Evolutionary conservation across 1,139 yeast species (phyloP), one percentile per base, ranked within the genome.

Genomic region (Zygosaccharomyces sapae): DNA sequence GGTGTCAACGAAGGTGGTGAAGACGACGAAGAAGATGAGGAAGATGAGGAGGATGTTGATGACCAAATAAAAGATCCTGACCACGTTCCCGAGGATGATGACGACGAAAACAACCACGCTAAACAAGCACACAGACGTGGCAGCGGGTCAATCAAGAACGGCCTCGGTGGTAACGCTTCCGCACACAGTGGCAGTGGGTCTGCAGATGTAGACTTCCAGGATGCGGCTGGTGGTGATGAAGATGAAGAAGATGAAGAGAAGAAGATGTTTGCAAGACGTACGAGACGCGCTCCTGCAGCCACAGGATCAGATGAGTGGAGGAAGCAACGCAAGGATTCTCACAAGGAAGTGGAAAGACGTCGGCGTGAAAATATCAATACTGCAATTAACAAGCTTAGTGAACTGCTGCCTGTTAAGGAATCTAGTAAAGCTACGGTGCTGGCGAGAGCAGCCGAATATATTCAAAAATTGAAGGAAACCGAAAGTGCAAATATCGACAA

Each of bases 261-360:
- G 36, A 55, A 48, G 43, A 50, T 44, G 38, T 41, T 46, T 16
- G 52, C 44, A 36, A 60, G 59, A 50, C 58, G 67, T 46, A 64
- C 67, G 35, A 59, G 65, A 45, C 62, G 53, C 44, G 55, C 61
- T 18, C 58, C 55, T 31, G 82, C 74, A 58, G 73, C 61, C 60
- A 86, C 81, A 47, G 88, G 88, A 8, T 71, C 87, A 18, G 94
- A 85, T 27, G 96, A 87, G 67, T 89, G 96, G 95, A 90, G 85
- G 64, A 79, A 79, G 56, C 79, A 80, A 64, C 80, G 97, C 58
- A 83, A 86, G 59, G 87, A 86, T 59, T 90, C 88, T 67, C 99
- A 92, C 72, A 92, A 92, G 69, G 98, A 94, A 70, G 98, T 92
- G 27, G 99, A 92, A 71, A 79, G 97, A 63, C 81, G 97, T 61